Base-by-base conservation (phyloP, 1,284 basidiomycete species). In the Lentinula novae-zelandiae region DNA sequence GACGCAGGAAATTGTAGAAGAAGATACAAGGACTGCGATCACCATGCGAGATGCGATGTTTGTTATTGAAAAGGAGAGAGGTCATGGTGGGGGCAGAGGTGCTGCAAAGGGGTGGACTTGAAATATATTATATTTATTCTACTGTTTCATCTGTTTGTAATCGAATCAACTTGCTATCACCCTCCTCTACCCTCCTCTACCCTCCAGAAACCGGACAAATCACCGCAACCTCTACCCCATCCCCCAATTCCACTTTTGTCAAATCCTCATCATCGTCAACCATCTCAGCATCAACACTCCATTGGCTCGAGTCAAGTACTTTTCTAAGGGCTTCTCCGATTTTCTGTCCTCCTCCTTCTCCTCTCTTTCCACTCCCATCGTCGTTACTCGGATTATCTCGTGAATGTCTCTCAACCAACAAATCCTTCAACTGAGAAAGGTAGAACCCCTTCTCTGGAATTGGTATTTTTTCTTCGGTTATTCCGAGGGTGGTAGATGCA, bases 151-250 rank as follows among this genome's bases (percentile, higher is more conserved):
- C 27, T 27, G 27, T 27, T 3, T 27, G 27, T 27, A 27, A 27
- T 27, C 27, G 3, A 27, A 3, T 27, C 36, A 38, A 38, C 36
- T 8, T 38, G 7, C 36, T 1, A 36, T 10, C 36, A 1, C 8
- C n/a, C n/a, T n/a, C n/a, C n/a, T n/a, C n/a, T n/a, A n/a, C n/a
- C 36, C 36, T 15, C 15, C 15, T 7, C 73, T 65, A 92, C 27
- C 90, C 90, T 5, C 92, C 92, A 58, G 88, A 91, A 0, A 93
- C 91, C 5, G 90, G 92, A 65, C 89, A 90, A 53, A 94, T 93
- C 36, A 92, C 79, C 20, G 87, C 90, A 3, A 93, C 83, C 67
- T 90, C 87, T 70, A 93, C 89, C 12, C 90, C 90, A 8, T 89
- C 89, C 44, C 73, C 78, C 50, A 93, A 70, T 12, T 76, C 60